These are phyloP conservation scores for Naganishia antarctica DNA, from an alignment of 768 basidiomycete genomes.

Conservation along the genomic window DNA sequence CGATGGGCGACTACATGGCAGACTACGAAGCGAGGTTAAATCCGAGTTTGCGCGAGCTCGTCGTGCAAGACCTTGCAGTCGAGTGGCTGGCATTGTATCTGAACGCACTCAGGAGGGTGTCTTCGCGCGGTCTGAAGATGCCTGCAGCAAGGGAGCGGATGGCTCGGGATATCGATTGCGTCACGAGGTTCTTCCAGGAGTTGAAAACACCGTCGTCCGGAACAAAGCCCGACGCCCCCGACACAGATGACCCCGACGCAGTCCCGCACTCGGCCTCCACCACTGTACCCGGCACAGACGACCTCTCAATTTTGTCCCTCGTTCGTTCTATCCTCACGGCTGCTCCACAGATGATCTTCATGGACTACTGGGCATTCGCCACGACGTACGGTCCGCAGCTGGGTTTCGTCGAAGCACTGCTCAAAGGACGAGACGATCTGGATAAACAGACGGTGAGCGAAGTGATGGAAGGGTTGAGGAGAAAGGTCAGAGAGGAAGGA, in stretches of 20 bases:
- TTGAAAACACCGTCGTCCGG: slow-evolving; percentile 55
- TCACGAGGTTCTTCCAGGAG: slow-evolving; percentile 73
- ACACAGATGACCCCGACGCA: neutral
- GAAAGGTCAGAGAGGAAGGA: slow-evolving; percentile 82
- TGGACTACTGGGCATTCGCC: slow-evolving; percentile 89
- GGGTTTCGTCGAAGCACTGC: slow-evolving; percentile 80
- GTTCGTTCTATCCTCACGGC: slow-evolving; percentile 76
- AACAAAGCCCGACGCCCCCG: neutral
- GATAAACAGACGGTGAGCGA: slow-evolving; percentile 82
- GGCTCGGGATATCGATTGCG: slow-evolving; percentile 69
- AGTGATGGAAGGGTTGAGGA: slow-evolving; percentile 86
- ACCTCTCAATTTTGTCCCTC: slow-evolving; percentile 66
- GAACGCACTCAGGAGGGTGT: slow-evolving; percentile 72
- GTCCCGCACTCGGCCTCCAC: neutral
- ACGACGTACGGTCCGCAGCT: slow-evolving; percentile 89
- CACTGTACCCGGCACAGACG: slow-evolving; percentile 3
- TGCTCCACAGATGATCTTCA: slow-evolving; percentile 79
- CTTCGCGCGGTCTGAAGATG: slow-evolving; percentile 68
- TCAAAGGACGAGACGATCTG: slow-evolving; percentile 83
- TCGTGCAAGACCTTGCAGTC: slow-evolving; percentile 88
- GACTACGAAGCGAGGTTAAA: slow-evolving; percentile 92
- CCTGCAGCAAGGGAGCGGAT: slow-evolving; percentile 79
- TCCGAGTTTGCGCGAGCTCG: slow-evolving; percentile 78
- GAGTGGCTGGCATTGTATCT: slow-evolving; percentile 84
- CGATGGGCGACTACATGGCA: slow-evolving; percentile 92